These are phyloP conservation scores for Piper betle DNA, from an alignment of 164 flowering plant species.

Conservation along the genomic window DNA sequence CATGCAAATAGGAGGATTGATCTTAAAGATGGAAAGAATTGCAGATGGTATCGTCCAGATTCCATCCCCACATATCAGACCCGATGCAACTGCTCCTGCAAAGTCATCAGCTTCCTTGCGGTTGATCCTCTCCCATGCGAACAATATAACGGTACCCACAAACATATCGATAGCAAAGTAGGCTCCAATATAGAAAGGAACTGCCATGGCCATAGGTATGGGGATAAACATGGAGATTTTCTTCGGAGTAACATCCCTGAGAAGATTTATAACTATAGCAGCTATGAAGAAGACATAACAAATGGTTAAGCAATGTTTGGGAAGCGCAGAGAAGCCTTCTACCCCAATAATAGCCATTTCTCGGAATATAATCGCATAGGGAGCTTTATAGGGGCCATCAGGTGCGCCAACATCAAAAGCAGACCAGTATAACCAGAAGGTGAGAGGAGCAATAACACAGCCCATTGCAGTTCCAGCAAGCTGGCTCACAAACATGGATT, in stretches of 20 bases:
- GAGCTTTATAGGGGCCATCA: slow-evolving; percentile 78
- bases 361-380: slow-evolving; percentile 73
- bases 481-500: slow-evolving; percentile 93
- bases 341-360: slow-evolving; percentile 96
- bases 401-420: slow-evolving; percentile 89
- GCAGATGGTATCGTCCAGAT: slow-evolving; percentile 97
- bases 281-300: slow-evolving; percentile 74
- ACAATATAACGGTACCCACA: slow-evolving; percentile 76
- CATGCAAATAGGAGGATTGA: slow-evolving; percentile 95
- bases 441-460: slow-evolving; percentile 85
- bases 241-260: slow-evolving; percentile 56
- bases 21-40: slow-evolving; percentile 71
- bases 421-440: slow-evolving; percentile 88
- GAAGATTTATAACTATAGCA: slow-evolving; percentile 61
- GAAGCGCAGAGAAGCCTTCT: slow-evolving; percentile 86
- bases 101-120: slow-evolving; percentile 62
- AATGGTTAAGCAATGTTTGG: slow-evolving; percentile 71
- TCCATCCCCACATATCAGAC: slow-evolving; percentile 17
- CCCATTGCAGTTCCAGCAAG: slow-evolving; percentile 91
- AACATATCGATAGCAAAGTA: slow-evolving; percentile 98
- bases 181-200: slow-evolving; percentile 38
- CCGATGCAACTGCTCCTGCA: slow-evolving; percentile 91
- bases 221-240: slow-evolving; percentile 62
- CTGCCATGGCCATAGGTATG: slow-evolving; percentile 85
- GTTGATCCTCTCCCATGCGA: slow-evolving; percentile 73